Evolutionary conservation across 768 basidiomycete species (phyloP), one percentile per base, ranked within the genome.

Genomic region (Trametopsis cervina): DNA sequence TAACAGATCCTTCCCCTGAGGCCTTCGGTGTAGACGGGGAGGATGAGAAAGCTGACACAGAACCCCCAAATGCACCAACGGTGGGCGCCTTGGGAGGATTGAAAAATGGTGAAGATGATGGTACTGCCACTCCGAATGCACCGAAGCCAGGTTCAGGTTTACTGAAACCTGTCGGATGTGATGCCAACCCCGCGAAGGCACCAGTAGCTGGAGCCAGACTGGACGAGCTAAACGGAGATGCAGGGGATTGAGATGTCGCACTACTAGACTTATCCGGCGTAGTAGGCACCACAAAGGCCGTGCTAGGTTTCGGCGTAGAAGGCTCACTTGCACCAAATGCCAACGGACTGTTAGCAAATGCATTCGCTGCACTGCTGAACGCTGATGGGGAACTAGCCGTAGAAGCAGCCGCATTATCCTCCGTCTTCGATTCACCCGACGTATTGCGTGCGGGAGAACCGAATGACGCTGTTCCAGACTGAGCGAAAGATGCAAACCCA

Each of bases 101-200:
- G 42, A 53, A 44, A 43, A 62, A 62, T 10, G 59, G 59, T 9
- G 60, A 62, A 13, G 46, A 47, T 13, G 53, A 29, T 24, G 40
- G 40, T 10, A 35, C 44, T n/a, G 47, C 47, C 5, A 37, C 49
- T 33, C 49, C 46, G 38, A 71, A 69, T 3, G 67, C 64, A 15
- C 46, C 49, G 25, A 51, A 54, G 13, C 69, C 67, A 53, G 68
- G 68, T 7, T 66, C 68, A 18, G 47, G 33, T 18, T 39, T 42
- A 3, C 27, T 20, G 23, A 55, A 55, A 3, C 40, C 40, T 10
- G 47, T 37, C 1, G 54, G 36, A 26, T 37, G 45, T 36, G 54
- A 42, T 17, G 35, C 50, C 23, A 58, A 50, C 17, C 43, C 45
- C 17, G 44, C 11, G 61, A 50, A 53, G 54, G 49, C 36, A 53